phyloP scores from a whole-genome alignment of 169 alveolate genomes.

The Eimeria falciformis region DNA sequence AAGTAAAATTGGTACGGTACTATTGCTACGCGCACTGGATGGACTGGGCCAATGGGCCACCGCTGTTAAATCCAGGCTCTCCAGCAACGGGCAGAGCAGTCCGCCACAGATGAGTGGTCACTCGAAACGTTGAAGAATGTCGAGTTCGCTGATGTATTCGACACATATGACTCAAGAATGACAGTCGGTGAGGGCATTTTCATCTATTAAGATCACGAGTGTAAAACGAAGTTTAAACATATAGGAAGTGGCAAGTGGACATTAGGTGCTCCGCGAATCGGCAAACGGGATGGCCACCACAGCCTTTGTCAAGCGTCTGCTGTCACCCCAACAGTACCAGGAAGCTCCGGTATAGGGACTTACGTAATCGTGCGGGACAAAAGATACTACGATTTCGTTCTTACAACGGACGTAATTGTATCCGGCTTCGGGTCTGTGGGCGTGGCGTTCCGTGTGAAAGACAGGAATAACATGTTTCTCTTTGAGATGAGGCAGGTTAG shows the following conservation, averaged over 20 bases:
- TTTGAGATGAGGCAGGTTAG: slow-evolving; percentile 83
- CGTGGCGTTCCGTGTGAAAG: slow-evolving; percentile 85
- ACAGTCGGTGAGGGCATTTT: slow-evolving; percentile 56
- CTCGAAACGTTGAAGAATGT: background rate
- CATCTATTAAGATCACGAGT: background rate
- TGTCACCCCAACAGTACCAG: slow-evolving; percentile 52
- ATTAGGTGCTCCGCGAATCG: slow-evolving; percentile 69
- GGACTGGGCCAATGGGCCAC: background rate
- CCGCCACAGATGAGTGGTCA: slow-evolving; percentile 69
- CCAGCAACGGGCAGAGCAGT: slow-evolving; percentile 55
- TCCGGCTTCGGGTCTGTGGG: slow-evolving; percentile 88
- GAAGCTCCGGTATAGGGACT: slow-evolving; percentile 81
- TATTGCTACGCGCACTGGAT: background rate
- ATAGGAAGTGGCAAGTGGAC: slow-evolving; percentile 77
- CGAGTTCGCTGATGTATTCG: slow-evolving; percentile 56
- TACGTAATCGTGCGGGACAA: slow-evolving; percentile 83
- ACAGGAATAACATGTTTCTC: slow-evolving; percentile 84
- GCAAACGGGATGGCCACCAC: slow-evolving; percentile 34
- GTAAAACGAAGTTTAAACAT: too few relatives aligned
- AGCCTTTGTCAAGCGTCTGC: slow-evolving; percentile 77
- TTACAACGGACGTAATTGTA: slow-evolving; percentile 81
- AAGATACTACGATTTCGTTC: slow-evolving; percentile 83
- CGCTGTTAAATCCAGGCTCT: slow-evolving; percentile 43
- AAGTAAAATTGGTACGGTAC: background rate
- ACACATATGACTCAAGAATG: slow-evolving; percentile 7